Evolutionary conservation across 2,329 filamentous ascomycete genomes (phyloP), one percentile per base, ranked within the genome.

Genomic region (Lasiodiplodia sp.): DNA sequence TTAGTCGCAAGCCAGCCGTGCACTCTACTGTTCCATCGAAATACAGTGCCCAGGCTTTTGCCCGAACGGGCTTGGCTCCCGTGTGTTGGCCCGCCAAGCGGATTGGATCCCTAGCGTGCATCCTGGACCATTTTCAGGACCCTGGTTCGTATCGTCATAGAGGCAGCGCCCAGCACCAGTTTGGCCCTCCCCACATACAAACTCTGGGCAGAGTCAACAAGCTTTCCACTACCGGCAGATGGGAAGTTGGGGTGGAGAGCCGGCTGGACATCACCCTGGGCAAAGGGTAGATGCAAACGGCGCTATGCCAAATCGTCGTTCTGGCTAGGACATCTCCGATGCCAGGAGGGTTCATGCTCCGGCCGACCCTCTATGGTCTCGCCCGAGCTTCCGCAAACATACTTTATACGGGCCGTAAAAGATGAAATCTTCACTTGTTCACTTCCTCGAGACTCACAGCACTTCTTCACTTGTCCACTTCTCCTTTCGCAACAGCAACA

Each of bases 31-130:
- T n/a, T 51, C 44, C 58, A 63, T 49, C 58, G 11, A 34, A 7
- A 23, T 25, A 51, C 58, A 14, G 44, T 25, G 28, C 34, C 5
- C 18, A 28, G 7, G 16, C 21, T 51, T 14, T 4, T 49, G 10
- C 60, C 60, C 8, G 18, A 64, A 52, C 28, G 23, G 60, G 60
- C 60, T 53, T 64, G 47, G 60, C 47, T 64, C 44, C 60, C 60
- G 60, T n/a, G 31, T 38, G 11, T 18, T 31, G 31, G 31, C 25
- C 60, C 60, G 60, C 60, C 60, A 37, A 38, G 28, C 55, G 18
- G 12, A 18, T 25, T n/a, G 57, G 38, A 28, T 47, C 21, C n/a
- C 23, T 60, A 60, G 57, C 21, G 25, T 14, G 57, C 58, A 63
- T 47, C 44, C 40, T 44, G 23, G 47, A 31, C 31, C 7, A 23